These are phyloP conservation scores for Cytospora leucostoma DNA, from an alignment of 2,329 filamentous ascomycete species.

Conservation along the genomic window DNA sequence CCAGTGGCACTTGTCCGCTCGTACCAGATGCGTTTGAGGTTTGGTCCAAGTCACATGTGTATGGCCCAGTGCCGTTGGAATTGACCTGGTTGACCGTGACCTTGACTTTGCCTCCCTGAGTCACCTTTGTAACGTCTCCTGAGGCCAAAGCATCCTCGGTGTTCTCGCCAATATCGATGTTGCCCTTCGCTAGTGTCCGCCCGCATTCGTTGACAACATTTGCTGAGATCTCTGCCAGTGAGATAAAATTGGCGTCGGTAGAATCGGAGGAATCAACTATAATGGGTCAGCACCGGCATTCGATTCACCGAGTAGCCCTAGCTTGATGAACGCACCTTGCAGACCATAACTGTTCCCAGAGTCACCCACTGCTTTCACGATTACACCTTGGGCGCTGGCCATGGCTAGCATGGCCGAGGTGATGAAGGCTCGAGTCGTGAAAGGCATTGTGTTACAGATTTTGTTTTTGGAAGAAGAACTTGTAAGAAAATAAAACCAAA, in stretches of 20 bases:
- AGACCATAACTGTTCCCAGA: slow-evolving; percentile 22
- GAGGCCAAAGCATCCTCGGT: slow-evolving; percentile 51
- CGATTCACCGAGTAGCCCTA: background rate
- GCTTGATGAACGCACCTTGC: slow-evolving; percentile 2
- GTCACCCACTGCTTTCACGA: slow-evolving; percentile 24
- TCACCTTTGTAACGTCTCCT: slow-evolving; percentile 48
- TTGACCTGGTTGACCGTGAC: slow-evolving; percentile 52
- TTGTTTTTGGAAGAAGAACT: background rate
- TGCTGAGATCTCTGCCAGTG: slow-evolving; percentile 50
- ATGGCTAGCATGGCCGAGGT: slow-evolving; percentile 26
- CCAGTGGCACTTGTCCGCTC: slow-evolving; percentile 45
- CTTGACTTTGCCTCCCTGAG: slow-evolving; percentile 44
- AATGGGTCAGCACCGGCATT: background rate
- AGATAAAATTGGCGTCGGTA: slow-evolving; percentile 60
- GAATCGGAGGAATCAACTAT: slow-evolving; percentile 16
- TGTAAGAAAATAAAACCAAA: background rate
- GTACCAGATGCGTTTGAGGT: slow-evolving; percentile 45
- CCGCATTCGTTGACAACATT: slow-evolving; percentile 61
- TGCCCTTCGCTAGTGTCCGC: slow-evolving; percentile 59
- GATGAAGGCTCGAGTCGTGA: slow-evolving; percentile 16
- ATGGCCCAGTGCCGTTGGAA: slow-evolving; percentile 52
- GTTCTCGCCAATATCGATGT: slow-evolving; percentile 59
- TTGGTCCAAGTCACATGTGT: slow-evolving; percentile 50
- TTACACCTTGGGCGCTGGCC: slow-evolving; percentile 24
- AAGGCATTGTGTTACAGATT: slow-evolving; percentile 20